These are phyloP conservation scores for Anthracocystis walkeri DNA, from an alignment of 1,284 basidiomycete genomes.

Conservation along the genomic window DNA sequence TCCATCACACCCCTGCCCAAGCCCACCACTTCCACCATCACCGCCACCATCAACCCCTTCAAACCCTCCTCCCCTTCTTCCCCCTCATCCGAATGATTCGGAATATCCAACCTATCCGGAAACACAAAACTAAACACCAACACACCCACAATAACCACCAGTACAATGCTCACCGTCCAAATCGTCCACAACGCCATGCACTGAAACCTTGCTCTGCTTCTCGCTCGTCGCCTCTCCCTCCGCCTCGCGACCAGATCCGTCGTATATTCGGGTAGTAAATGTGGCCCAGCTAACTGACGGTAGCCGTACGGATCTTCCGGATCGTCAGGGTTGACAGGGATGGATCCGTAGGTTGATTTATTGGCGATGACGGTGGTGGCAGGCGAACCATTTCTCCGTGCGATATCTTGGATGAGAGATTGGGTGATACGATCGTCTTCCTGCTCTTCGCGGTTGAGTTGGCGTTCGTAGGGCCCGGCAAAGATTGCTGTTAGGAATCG, in stretches of 20 bases:
- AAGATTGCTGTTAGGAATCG: conserved; percentile 30
- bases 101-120: conserved; percentile 31
- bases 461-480: conserved; percentile 45
- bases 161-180: conserved; percentile 38
- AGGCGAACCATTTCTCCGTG: conserved; percentile 12
- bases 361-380: background rate
- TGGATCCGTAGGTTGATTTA: conserved; percentile 10
- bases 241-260: conserved; percentile 37
- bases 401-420: conserved; percentile 31
- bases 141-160: conserved; percentile 29
- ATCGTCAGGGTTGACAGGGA: conserved; percentile 9
- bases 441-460: conserved; percentile 30
- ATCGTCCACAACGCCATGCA: conserved; percentile 56
- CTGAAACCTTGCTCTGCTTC: conserved; percentile 40
- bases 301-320: conserved; percentile 53
- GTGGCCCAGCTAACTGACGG: conserved; percentile 41
- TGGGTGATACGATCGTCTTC: conserved; percentile 39
- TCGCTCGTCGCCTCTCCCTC: conserved; percentile 32
- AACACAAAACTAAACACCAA: conserved; percentile 30
- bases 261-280: conserved; percentile 40
- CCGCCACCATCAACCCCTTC: background rate
- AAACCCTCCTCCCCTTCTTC: conserved; percentile 6
- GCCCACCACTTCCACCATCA: background rate
- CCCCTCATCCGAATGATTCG: conserved; percentile 21
- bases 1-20: no score